These are phyloP conservation scores for Carex pumila DNA, from an alignment of 176 grass and related monocot genomes.

Conservation along the genomic window DNA sequence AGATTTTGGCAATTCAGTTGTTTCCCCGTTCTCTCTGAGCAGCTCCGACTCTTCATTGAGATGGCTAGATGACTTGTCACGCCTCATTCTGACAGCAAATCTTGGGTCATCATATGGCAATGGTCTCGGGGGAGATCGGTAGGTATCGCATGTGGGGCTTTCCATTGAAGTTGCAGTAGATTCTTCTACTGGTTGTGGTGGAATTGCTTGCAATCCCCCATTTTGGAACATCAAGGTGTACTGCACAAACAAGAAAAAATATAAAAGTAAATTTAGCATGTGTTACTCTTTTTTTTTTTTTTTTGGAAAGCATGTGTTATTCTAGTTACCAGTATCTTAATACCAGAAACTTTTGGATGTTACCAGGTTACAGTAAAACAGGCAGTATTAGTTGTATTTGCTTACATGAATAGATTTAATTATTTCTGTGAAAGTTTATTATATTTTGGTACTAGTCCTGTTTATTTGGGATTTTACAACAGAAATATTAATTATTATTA, in stretches of 20 bases:
- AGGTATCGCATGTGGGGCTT: constrained; percentile 56
- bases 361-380: background rate
- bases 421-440: background rate
- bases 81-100: constrained; percentile 55
- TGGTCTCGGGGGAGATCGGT: constrained; percentile 66
- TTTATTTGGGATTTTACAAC: background rate
- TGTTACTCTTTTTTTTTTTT: background rate
- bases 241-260: constrained; percentile 24
- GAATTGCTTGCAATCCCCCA: constrained; percentile 42
- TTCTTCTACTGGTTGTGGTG: constrained; percentile 58
- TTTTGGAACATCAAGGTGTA: constrained; percentile 74
- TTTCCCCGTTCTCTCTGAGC: constrained; percentile 49
- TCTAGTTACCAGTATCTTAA: constrained; percentile 12
- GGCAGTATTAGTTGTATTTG: background rate
- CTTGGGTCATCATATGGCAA: constrained; percentile 88
- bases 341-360: background rate
- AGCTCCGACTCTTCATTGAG: constrained; percentile 60
- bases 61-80: constrained; percentile 51
- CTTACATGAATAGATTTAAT: background rate
- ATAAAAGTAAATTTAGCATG: background rate
- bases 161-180: constrained; percentile 42
- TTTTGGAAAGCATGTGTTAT: background rate
- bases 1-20: constrained; percentile 37
- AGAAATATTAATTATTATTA: background rate
- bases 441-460: background rate